Conservation (phyloP, 768 basidiomycete species). For the Boletus speciosus region DNA sequence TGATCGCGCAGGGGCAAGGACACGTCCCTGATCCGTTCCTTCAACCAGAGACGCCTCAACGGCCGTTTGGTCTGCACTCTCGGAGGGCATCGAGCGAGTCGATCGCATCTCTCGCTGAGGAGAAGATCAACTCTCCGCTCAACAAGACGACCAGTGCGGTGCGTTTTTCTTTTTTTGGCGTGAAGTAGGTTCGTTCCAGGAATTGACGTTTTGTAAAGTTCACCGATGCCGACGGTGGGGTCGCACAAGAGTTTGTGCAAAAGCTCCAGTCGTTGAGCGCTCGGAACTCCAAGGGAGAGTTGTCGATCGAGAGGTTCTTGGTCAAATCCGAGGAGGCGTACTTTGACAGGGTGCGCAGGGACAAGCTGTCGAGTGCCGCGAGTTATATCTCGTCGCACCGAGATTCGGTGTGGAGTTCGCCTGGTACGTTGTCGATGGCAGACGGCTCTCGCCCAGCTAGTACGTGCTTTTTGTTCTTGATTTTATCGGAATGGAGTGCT, state of each 20-base stretch:
- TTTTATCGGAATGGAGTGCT: constrained; percentile 15
- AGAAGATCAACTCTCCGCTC: constrained; percentile 84
- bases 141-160: constrained; percentile 93
- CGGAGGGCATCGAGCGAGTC: constrained; percentile 85
- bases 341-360: constrained; percentile 86
- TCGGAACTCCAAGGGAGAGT: constrained; percentile 85
- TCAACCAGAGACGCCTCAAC: constrained; percentile 53
- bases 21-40: constrained; percentile 86
- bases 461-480: constrained; percentile 36
- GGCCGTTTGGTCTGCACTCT: constrained; percentile 80
- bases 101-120: constrained; percentile 87
- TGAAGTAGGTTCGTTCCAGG: not conserved
- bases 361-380: constrained; percentile 80
- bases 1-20: constrained; percentile 76
- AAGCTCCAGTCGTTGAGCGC: constrained; percentile 74
- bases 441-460: constrained; percentile 70
- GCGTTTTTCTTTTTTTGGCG: constrained; percentile 16
- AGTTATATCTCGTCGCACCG: constrained; percentile 75
- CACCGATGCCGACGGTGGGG: constrained; percentile 90
- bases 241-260: constrained; percentile 84
- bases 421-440: constrained; percentile 39
- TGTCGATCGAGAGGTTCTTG: constrained; percentile 90
- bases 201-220: constrained; percentile 48
- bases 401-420: constrained; percentile 80
- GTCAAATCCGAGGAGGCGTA: constrained; percentile 90